Evolutionary conservation across 2,329 filamentous ascomycete genomes (phyloP), one percentile per base, ranked within the genome.

Genomic region (Cercospora citrullina): DNA sequence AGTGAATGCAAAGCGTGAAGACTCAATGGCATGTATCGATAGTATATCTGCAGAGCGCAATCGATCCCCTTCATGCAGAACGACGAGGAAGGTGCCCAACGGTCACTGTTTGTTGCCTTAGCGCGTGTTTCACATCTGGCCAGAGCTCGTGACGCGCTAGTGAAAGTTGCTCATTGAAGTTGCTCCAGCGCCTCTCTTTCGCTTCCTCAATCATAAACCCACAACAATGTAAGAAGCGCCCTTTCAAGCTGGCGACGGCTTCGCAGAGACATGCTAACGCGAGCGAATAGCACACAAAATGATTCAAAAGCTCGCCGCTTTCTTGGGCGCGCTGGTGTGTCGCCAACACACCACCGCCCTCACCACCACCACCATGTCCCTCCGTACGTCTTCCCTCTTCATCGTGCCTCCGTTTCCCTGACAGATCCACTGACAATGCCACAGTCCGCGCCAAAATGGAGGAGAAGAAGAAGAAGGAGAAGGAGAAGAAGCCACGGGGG

Each of bases 381-480:
- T 48, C 60, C 28, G 55, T 59, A 36, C 16, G 28, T 36, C 61
- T 39, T 2, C n/a, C 55, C 12, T n/a, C 36, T n/a, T 42, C 36
- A 42, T 7, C n/a, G 36, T 16, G 16, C 6, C 36, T 42, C n/a
- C 23, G 5, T 7, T 10, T 5, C 5, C 31, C 6, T 12, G 33
- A 42, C 10, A 58, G 8, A 57, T 64, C 10, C 33, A 53, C 62
- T 64, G 53, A 64, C 36, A 64, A 18, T 48, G 31, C 9, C 62
- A 59, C 33, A 64, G 62, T 45, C 18, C 21, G 51, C 53, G 18
- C 31, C 33, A 58, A 58, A 12, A 57, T 18, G 51, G 36, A 59
- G 51, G 23, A 64, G 53, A 58, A 64, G 62, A n/a, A 64, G 51
- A 33, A 64, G 62, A 28, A 59, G 62, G 39, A 64, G 62, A 31